Conservation (phyloP, 805 yeast genomes). For the Candida sithepensis region DNA sequence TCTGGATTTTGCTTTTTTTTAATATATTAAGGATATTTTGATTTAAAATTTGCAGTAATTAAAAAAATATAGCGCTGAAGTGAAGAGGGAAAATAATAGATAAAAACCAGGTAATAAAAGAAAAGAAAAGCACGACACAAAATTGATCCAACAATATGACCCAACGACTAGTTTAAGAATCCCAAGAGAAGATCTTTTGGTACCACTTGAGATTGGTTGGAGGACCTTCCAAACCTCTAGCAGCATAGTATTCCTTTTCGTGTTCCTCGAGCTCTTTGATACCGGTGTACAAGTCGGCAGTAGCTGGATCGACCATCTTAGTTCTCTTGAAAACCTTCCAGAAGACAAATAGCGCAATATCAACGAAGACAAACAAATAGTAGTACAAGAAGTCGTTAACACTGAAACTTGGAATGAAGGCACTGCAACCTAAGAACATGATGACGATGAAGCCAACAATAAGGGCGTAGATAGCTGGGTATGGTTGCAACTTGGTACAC, state of each 20-base stretch:
- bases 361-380: constrained; percentile 41
- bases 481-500: constrained; percentile 40
- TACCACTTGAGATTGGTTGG: neutral
- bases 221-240: neutral
- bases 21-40: no score
- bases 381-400: constrained; percentile 40
- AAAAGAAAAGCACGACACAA: neutral
- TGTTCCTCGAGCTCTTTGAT: constrained; percentile 48
- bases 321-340: constrained; percentile 39
- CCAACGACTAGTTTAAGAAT: neutral
- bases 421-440: constrained; percentile 37
- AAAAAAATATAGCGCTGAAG: no score
- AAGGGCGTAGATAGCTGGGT: constrained; percentile 25
- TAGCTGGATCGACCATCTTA: constrained; percentile 37
- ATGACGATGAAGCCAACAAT: constrained; percentile 34
- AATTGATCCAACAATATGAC: neutral
- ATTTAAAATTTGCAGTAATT: no score
- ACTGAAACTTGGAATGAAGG: constrained; percentile 38
- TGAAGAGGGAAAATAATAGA: no score
- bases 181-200: neutral
- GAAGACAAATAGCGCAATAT: constrained; percentile 31
- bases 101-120: neutral
- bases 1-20: no score
- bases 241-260: constrained; percentile 33
- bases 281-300: constrained; percentile 44